phyloP scores from a whole-genome alignment of 306 rosid species.

The Comarum palustre region DNA sequence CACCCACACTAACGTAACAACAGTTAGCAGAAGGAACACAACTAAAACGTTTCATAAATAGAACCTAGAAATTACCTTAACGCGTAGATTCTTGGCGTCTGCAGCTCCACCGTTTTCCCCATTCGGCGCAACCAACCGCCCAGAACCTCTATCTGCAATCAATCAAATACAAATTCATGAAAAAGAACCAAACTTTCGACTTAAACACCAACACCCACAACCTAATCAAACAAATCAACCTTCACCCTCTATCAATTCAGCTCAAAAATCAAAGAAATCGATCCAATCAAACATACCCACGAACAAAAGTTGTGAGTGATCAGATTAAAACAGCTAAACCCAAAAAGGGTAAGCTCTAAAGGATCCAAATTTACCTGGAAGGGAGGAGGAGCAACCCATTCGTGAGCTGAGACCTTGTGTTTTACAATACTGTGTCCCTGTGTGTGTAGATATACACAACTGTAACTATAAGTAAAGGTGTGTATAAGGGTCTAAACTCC shows the following conservation, averaged over 20 bases:
- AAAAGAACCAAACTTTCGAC: not conserved
- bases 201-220: constrained; percentile 2
- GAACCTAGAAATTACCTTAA: constrained; percentile 54
- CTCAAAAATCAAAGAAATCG: constrained; percentile 22
- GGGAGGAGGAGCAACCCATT: constrained; percentile 85
- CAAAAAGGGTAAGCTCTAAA: not conserved
- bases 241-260: not conserved
- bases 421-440: not conserved
- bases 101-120: constrained; percentile 57
- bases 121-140: constrained; percentile 56
- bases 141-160: constrained; percentile 64
- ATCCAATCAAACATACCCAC: not conserved
- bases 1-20: not conserved
- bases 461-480: not conserved
- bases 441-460: not conserved
- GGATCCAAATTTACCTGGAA: constrained; percentile 46
- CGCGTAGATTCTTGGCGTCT: constrained; percentile 85
- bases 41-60: not conserved
- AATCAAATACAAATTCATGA: constrained; percentile 17
- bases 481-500: not conserved
- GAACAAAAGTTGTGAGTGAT: not conserved
- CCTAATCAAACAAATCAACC: constrained; percentile 5
- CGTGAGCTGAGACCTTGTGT: constrained; percentile 7
- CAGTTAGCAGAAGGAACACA: not conserved
- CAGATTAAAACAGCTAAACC: not conserved